These are phyloP conservation scores for Morella rubra DNA, from an alignment of 306 rosid species.

Conservation along the genomic window DNA sequence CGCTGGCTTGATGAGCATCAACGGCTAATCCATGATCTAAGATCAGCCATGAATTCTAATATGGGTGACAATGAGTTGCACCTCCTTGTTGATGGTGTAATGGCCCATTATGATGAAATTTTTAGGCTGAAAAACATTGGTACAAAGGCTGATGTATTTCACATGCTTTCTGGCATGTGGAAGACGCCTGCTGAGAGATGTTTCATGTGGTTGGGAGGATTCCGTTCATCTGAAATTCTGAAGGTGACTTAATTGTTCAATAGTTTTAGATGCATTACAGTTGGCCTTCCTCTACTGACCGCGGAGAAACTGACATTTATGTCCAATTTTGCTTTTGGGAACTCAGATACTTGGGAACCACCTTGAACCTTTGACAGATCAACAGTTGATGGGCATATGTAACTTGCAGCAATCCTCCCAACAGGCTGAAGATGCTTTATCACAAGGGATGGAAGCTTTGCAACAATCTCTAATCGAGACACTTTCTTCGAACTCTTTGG, in stretches of 20 bases:
- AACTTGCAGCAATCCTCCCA: constrained; percentile 81
- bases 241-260: constrained; percentile 44
- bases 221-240: constrained; percentile 82
- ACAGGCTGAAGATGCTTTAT: constrained; percentile 89
- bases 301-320: background rate
- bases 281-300: background rate
- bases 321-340: constrained; percentile 3
- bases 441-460: constrained; percentile 93
- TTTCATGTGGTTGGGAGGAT: constrained; percentile 93
- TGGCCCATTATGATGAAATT: constrained; percentile 66
- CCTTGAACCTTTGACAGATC: constrained; percentile 73
- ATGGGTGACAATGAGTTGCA: constrained; percentile 63
- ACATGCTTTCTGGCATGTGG: constrained; percentile 92
- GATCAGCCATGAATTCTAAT: constrained; percentile 63
- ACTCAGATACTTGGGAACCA: constrained; percentile 74
- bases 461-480: constrained; percentile 83
- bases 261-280: background rate
- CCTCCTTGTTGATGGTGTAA: constrained; percentile 63
- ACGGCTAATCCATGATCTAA: constrained; percentile 52
- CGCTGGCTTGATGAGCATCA: constrained; percentile 84
- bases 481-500: constrained; percentile 52
- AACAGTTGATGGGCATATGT: constrained; percentile 72
- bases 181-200: constrained; percentile 84
- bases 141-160: constrained; percentile 82
- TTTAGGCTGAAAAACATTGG: constrained; percentile 70